Evolutionary conservation across 1,139 yeast species (phyloP), one percentile per base, ranked within the genome.

Genomic region (Taphrina confusa): DNA sequence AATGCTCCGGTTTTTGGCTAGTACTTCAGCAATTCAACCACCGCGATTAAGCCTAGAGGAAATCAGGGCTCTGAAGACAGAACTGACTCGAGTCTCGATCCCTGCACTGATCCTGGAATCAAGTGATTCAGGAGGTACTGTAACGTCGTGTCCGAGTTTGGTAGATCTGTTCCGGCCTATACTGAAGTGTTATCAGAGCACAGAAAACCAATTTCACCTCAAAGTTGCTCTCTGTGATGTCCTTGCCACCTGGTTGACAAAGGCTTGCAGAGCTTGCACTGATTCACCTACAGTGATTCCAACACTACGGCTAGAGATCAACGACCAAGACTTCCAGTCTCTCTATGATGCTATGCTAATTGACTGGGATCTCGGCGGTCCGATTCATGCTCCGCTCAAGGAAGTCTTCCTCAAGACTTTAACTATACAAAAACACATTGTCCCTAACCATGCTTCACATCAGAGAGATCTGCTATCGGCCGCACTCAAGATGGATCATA

Each of bases 181-280:
- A 45, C n/a, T 45, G 23, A 14, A 14, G 14, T 18, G 8, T 9
- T 40, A 40, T 22, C 8, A n/a, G 18, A 20, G 20, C 27, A 33
- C 44, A 27, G 51, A 22, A 9, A 50, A 36, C 5, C 46, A 18
- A 16, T 54, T 42, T 25, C 40, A 31, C 11, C 34, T 27, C 34
- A 42, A 54, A 20, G 49, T 54, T 42, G 50, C 58, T 6, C 31
- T 33, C 34, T 33, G 49, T 25, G 58, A 54, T 20, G 22, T 33
- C 27, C 44, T 54, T 25, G 44, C 58, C 33, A 54, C 58, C 6
- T 54, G 58, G 58, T 36, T 54, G 9, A 22, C 58, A 9, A 42
- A 34, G 27, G 51, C 58, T 9, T 31, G 36, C 16, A 33, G 42
- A 16, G 50, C 40, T 6, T 45, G 50, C 30, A 28, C 50, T n/a